Conservation (phyloP, 306 rosid genomes). For the Trifolium repens region DNA sequence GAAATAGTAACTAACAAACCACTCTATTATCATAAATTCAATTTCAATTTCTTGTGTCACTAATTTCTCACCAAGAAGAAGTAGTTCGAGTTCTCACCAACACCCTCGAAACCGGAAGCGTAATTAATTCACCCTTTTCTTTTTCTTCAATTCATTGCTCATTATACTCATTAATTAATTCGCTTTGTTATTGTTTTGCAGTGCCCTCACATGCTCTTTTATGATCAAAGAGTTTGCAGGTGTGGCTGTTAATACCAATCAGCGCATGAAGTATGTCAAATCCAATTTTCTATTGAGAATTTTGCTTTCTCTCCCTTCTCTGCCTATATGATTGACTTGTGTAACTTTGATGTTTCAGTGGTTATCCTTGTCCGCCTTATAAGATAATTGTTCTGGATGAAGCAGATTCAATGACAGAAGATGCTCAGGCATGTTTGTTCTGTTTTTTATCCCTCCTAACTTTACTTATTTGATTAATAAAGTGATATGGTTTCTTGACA, state of each 20-base stretch:
- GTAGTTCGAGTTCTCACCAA: constrained; percentile 91
- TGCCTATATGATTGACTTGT: neutral
- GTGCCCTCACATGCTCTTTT: constrained; percentile 97
- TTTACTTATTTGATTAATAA: neutral
- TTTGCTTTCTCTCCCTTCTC: neutral
- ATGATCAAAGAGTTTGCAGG: constrained; percentile 90
- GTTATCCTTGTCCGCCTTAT: constrained; percentile 86
- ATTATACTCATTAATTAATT: neutral
- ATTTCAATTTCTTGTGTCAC: neutral
- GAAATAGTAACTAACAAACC: constrained; percentile 69
- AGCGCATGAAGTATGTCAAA: constrained; percentile 60
- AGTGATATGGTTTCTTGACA: constrained; percentile 12
- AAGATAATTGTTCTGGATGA: constrained; percentile 94
- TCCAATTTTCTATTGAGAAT: constrained; percentile 3
- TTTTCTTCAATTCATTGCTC: neutral
- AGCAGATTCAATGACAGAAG: constrained; percentile 99
- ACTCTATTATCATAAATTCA: neutral
- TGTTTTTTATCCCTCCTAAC: too few relatives aligned
- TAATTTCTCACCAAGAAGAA: constrained; percentile 72
- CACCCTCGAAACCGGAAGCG: constrained; percentile 84
- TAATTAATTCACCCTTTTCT: constrained; percentile 33
- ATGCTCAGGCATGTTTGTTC: constrained; percentile 74
- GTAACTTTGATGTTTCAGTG: constrained; percentile 70
- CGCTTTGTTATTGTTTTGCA: constrained; percentile 24
- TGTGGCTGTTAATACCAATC: constrained; percentile 73